Conservation (phyloP, 495 filamentous ascomycete genomes). For the Opeltia flavorubescens region DNA sequence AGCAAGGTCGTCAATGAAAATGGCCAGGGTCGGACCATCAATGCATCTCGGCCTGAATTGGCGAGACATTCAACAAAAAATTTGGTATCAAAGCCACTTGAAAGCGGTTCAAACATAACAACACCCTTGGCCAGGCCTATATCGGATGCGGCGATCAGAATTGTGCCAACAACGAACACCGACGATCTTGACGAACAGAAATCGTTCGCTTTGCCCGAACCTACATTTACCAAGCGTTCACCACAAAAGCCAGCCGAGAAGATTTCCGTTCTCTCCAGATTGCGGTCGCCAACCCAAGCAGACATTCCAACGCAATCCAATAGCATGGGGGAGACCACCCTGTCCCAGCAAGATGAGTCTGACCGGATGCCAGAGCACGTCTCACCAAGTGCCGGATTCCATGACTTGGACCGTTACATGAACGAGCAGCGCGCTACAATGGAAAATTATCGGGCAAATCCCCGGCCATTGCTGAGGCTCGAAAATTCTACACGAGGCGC, state of each 20-base stretch:
- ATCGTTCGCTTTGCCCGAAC: conserved; percentile 30
- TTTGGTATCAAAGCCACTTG: conserved; percentile 16
- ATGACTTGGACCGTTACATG: conserved; percentile 26
- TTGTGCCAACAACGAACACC: conserved; percentile 20
- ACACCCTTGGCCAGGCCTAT: conserved; percentile 65
- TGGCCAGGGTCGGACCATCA: background rate
- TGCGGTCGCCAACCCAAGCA: background rate
- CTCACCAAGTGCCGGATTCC: conserved; percentile 17
- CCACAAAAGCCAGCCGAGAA: background rate
- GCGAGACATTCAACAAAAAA: conserved; percentile 25
- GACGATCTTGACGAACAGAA: conserved; percentile 26
- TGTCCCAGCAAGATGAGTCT: no score
- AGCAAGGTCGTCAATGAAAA: background rate
- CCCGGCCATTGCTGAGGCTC: conserved; percentile 31
- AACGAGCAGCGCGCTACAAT: conserved; percentile 26
- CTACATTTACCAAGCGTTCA: background rate
- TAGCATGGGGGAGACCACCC: no score
- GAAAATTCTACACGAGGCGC: conserved; percentile 24
- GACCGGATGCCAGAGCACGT: background rate
- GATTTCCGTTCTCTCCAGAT: background rate
- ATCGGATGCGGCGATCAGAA: conserved; percentile 29
- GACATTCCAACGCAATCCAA: no score
- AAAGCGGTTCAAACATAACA: conserved; percentile 62
- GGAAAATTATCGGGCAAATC: conserved; percentile 29
- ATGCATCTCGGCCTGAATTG: background rate